These are phyloP conservation scores for Chlamydomonas eustigma DNA, from an alignment of 139 green algal species.

Conservation along the genomic window DNA sequence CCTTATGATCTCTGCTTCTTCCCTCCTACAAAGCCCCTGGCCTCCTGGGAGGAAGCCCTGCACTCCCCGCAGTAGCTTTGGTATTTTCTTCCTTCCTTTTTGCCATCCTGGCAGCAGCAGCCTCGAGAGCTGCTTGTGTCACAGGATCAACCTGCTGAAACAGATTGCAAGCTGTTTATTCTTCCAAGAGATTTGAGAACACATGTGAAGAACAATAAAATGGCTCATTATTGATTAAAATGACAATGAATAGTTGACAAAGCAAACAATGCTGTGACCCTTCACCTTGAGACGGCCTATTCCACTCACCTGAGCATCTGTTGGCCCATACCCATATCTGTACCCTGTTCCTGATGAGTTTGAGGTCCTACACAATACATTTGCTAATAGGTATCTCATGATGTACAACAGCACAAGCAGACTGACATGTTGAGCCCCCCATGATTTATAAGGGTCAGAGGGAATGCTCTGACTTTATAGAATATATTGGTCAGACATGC, in stretches of 20 bases:
- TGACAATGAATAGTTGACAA: not conserved
- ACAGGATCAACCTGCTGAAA: not conserved
- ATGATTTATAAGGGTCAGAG: not conserved
- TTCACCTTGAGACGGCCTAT: not conserved
- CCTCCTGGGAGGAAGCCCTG: no score
- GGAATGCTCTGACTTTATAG: not conserved
- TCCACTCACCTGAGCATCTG: not conserved
- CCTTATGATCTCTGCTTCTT: no score
- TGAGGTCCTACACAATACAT: no score
- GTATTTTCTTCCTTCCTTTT: not conserved
- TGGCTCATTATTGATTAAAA: not conserved
- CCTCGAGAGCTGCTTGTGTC: not conserved
- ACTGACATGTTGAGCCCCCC: no score
- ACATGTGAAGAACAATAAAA: not conserved
- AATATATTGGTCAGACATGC: not conserved
- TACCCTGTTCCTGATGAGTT: not conserved
- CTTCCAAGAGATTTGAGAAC: not conserved
- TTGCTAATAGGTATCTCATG: no score
- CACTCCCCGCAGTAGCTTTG: no score
- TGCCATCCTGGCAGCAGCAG: not conserved
- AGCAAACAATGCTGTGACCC: not conserved
- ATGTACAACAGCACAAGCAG: no score
- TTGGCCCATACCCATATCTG: not conserved
- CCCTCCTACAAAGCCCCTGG: no score
- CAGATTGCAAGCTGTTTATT: not conserved